Evolutionary conservation across 768 basidiomycete genomes (phyloP).

Genomic region (Strobilomyces echinocephalus): DNA sequence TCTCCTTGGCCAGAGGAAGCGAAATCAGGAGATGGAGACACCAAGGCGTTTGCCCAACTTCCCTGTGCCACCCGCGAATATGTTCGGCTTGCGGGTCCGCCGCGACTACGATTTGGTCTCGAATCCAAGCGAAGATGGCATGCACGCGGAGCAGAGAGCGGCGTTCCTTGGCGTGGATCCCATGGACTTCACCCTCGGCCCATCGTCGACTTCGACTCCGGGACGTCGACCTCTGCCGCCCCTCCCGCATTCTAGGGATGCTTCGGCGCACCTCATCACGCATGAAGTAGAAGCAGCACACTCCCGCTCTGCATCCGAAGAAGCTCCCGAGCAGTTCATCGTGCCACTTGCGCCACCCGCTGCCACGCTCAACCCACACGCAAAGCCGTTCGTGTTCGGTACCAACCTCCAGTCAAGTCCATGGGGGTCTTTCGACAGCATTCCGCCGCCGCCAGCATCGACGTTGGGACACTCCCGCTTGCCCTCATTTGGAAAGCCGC

Average conservation of each 20-base stretch:
- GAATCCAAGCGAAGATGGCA: slow-evolving; percentile 80
- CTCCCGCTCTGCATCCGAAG: slow-evolving; percentile 46
- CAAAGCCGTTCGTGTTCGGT: slow-evolving; percentile 83
- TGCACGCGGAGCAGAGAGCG: slow-evolving; percentile 30
- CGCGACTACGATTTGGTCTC: slow-evolving; percentile 72
- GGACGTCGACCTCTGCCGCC: slow-evolving; percentile 52
- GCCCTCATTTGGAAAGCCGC: slow-evolving; percentile 57
- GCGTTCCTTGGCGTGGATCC: slow-evolving; percentile 43
- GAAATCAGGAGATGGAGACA: slow-evolving; percentile 39
- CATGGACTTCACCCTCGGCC: slow-evolving; percentile 42
- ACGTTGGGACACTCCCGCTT: slow-evolving; percentile 33
- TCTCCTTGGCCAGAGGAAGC: slow-evolving; percentile 43
- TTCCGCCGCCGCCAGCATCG: slow-evolving; percentile 37
- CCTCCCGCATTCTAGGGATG: slow-evolving; percentile 59
- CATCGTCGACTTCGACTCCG: slow-evolving; percentile 40
- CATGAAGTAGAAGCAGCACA: slow-evolving; percentile 64
- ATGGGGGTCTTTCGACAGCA: slow-evolving; percentile 27
- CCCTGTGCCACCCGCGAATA: slow-evolving; percentile 65
- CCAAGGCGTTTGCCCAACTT: slow-evolving; percentile 76
- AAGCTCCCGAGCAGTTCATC: slow-evolving; percentile 32
- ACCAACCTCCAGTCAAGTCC: slow-evolving; percentile 33
- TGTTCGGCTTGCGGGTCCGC: slow-evolving; percentile 36
- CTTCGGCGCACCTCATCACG: slow-evolving; percentile 55
- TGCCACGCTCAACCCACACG: slow-evolving; percentile 63
- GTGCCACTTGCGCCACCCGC: slow-evolving; percentile 17